A percentile compares a stretch with the other conserved stretches of the same genome.
phyloP scores from a whole-genome alignment of 2,329 filamentous ascomycete species.

The Trichoderma cornu-damae region DNA sequence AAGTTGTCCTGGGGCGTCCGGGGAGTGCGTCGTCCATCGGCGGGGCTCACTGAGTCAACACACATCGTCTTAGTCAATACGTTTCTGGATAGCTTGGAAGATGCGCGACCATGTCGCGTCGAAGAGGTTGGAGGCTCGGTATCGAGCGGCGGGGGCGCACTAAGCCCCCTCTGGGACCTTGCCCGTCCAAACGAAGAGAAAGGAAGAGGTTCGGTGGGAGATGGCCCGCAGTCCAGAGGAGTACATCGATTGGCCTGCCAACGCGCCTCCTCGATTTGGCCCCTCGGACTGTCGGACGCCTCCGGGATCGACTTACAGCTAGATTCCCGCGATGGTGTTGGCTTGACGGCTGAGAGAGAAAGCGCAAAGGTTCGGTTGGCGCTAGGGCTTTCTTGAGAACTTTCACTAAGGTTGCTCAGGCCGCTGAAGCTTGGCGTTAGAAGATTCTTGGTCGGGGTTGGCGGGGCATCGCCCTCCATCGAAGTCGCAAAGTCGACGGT shows the following conservation, averaged over 20 bases:
- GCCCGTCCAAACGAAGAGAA: conserved; percentile 37
- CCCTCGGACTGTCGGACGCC: conserved; percentile 17
- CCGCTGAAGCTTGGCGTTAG: conserved; percentile 40
- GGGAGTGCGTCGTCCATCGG: conserved; percentile 58
- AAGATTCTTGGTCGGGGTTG: conserved; percentile 81
- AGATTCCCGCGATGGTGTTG: conserved; percentile 34
- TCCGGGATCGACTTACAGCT: conserved; percentile 42
- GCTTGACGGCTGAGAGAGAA: conserved; percentile 40
- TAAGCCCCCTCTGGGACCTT: conserved; percentile 29
- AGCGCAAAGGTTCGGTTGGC: conserved; percentile 41
- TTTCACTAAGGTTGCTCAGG: conserved; percentile 35
- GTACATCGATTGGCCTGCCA: conserved; percentile 24
- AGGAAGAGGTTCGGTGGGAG: conserved; percentile 32
- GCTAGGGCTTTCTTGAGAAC: conserved; percentile 44
- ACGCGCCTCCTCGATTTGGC: conserved; percentile 20
- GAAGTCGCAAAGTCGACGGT: conserved; percentile 25
- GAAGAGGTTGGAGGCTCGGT: conserved; percentile 24
- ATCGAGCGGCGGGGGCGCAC: conserved; percentile 34
- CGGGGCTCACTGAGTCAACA: conserved; percentile 55
- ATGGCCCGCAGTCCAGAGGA: conserved; percentile 31
- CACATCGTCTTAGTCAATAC: conserved; percentile 47
- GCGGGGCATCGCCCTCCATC: conserved; percentile 64
- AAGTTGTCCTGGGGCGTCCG: conserved; percentile 74
- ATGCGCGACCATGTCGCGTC: conserved; percentile 14
- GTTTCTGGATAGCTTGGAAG: conserved; percentile 30